Base-by-base conservation (phyloP, 1,284 basidiomycete genomes). In the Sanghuangporus weigelae region DNA sequence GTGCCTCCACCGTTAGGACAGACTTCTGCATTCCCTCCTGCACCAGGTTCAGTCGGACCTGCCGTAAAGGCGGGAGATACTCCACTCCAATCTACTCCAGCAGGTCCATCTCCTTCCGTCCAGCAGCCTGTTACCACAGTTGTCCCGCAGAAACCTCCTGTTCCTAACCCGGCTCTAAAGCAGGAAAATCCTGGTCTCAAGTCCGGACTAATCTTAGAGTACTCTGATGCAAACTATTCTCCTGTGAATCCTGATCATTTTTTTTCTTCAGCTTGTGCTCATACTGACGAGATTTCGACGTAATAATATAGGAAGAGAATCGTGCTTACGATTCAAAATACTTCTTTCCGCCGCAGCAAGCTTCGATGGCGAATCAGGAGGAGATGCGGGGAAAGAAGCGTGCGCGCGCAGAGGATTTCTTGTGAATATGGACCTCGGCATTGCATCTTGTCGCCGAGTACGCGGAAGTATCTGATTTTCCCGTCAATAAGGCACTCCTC, bases 281-380 rank as follows among this genome's bases (percentile, higher is more conserved):
- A 31, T 19, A 36, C 8, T 21, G 40, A 26, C 49, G 23, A 67
- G 38, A 59, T 62, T 58, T 51, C 44, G 50, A 62, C 23, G 63
- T 60, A 53, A 49, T 49, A 61, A 23, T 63, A 40, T 65, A 93
- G 90, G 90, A 92, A 69, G 95, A 96, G 75, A 87, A 86, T 69
- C 86, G 94, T 65, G 89, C 93, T 0, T 82, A 84, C 69, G 79
- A 88, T 68, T 73, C 82, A n/a, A 86, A 83, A 73, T 96, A 95
- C 77, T 85, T 85, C 68, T 83, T 84, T 73, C 74, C 79, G 26
- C 68, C 68, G 56, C 64, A 71, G 67, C 65, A 66, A 42, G 64
- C 62, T 8, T 63, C 70, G 62, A 70, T 19, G 21, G 16, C 74
- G 53, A 62, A 67, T 35, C 44, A 54, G 26, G 86, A 89, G 66